Conservation (phyloP, 306 rosid genomes). For the Cyclanthera cordifolia region DNA sequence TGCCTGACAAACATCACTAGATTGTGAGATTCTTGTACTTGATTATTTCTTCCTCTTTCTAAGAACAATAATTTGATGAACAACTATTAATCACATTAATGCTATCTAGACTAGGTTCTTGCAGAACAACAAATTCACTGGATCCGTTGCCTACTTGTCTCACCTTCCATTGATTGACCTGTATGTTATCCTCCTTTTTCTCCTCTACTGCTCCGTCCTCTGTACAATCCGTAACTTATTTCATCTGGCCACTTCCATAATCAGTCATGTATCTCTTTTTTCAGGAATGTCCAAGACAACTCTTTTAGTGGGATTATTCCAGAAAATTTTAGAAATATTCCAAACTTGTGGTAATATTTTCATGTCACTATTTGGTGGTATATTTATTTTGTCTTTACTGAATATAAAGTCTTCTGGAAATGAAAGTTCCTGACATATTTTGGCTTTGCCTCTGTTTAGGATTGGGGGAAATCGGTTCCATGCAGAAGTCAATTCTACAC, state of each 20-base stretch:
- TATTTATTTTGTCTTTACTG: slow-evolving; percentile 16
- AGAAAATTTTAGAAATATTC: slow-evolving; percentile 53
- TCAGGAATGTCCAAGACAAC: slow-evolving; percentile 74
- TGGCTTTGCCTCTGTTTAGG: slow-evolving; percentile 24
- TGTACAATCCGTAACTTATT: not conserved
- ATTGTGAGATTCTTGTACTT: slow-evolving; percentile 37
- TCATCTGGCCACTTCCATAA: not conserved
- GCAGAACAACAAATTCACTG: slow-evolving; percentile 69
- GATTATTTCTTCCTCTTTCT: not conserved
- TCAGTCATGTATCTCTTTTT: slow-evolving; percentile 17
- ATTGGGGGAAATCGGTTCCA: slow-evolving; percentile 70
- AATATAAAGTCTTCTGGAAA: not conserved
- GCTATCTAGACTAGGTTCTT: slow-evolving; percentile 36
- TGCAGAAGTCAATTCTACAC: slow-evolving; percentile 43
- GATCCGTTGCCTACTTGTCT: slow-evolving; percentile 75
- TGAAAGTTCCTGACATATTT: too few species aligned
- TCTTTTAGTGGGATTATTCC: slow-evolving; percentile 83
- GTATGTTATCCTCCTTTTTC: slow-evolving; percentile 25
- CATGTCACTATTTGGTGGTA: slow-evolving; percentile 5
- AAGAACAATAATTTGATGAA: not conserved
- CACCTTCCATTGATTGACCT: slow-evolving; percentile 69
- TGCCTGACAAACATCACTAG: slow-evolving; percentile 47
- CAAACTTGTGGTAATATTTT: slow-evolving; percentile 62
- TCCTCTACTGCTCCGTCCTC: not conserved
- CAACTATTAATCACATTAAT: slow-evolving; percentile 4